Base-by-base conservation (phyloP, 2,329 filamentous ascomycete species). In the Lasiodiplodia gonubiensis region DNA sequence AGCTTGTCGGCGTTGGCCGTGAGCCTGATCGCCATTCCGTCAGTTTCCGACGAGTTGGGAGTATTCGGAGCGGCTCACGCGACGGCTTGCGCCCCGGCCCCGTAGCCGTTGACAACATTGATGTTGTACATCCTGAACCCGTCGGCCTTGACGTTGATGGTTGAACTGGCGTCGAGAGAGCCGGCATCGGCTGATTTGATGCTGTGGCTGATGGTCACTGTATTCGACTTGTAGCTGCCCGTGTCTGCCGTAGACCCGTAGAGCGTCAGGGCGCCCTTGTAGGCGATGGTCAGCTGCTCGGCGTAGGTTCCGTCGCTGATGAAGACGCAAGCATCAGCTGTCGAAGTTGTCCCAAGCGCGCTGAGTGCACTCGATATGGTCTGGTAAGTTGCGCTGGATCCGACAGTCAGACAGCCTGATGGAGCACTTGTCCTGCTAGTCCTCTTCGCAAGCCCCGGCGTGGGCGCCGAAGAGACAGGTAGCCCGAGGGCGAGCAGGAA, bases 51-150 rank as follows among this genome's bases (percentile, higher is more conserved):
- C 78, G n/a, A 4, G 7, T 33, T 33, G 7, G 7, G 23, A n/a
- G 5, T 5, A 14, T 12, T 30, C 33, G 25, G 2, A 12, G 52
- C 12, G 18, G 16, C 49, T 52, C 72, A 33, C 10, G 63, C 63
- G 7, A 65, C 63, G 10, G 63, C 63, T 33, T 65, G 63, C 11
- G 35, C 69, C 10, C 70, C 72, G 51, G 71, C 70, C n/a, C 72
- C 71, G 27, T 72, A 74, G 1, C 11, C 55, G 23, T 86, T 86
- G 57, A 80, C 80, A 3, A 87, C 78, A 73, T 88, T 87, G 74
- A 90, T 80, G 70, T 90, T 90, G 79, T 90, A 90, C 21, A 89
- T 77, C 70, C 84, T 85, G 68, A 89, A 82, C 71, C 86, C 82
- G 5, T 76, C 73, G 0, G 84, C 81, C 71, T 75, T 77, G 10